Base-by-base conservation (phyloP, 768 basidiomycete species). In the Dioszegia crocea region DNA sequence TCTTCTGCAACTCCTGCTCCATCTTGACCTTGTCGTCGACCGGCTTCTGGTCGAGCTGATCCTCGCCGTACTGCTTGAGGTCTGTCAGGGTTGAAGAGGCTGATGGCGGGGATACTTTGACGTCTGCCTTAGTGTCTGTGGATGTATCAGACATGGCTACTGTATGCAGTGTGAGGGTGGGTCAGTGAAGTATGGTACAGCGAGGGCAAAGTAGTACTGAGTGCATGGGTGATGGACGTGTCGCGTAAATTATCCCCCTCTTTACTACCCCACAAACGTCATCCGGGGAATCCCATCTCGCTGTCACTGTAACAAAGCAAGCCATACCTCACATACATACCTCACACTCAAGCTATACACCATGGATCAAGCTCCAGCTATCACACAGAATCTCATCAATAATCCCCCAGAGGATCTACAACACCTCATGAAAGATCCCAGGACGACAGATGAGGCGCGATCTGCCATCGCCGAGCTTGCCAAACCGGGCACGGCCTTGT, bases 281-380 rank as follows among this genome's bases (percentile, higher is more conserved):
- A 26, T 23, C 45, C 4, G 21, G 23, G n/a, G n/a, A n/a, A n/a
- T n/a, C n/a, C n/a, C n/a, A n/a, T n/a, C n/a, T n/a, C n/a, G n/a
- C n/a, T n/a, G n/a, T n/a, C n/a, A n/a, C n/a, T n/a, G n/a, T 23
- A 46, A 46, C 45, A 46, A 46, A 46, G 45, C 45, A 46, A 46
- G 16, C 24, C 45, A 27, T 27, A 8, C 45, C 24, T 27, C 49
- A 23, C 31, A 36, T 36, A n/a, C 31, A 16, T 33, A n/a, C 26
- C 16, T 30, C 21, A 17, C 29, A 38, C n/a, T n/a, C n/a, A n/a
- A n/a, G n/a, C n/a, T 19, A 2, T n/a, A 31, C 26, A 60, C 46
- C 21, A 76, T 74, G 71, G 60, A 76, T 31, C 66, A 70, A 46
- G 67, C 74, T 0, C 50, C 64, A n/a, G 56, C 62, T 4, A 68